Percentiles rank a stretch among this genome's conserved stretches.
These are phyloP conservation scores for Melanogaster broomeanus DNA, from an alignment of 768 basidiomycete genomes.

Conservation along the genomic window DNA sequence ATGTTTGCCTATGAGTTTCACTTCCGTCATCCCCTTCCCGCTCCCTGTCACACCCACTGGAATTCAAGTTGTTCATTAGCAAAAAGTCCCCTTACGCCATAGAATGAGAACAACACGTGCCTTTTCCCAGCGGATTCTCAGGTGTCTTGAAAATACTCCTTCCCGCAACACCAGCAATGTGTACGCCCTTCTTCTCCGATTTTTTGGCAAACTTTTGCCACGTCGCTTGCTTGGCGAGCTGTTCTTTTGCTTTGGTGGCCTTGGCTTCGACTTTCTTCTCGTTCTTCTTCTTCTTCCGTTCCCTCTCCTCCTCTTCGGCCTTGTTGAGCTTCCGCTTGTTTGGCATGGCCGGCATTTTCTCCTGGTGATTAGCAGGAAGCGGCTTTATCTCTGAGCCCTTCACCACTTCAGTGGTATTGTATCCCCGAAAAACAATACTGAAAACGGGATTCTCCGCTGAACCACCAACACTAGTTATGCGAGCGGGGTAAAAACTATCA, in stretches of 20 bases:
- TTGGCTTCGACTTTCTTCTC: conserved; percentile 87
- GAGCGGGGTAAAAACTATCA: conserved; percentile 85
- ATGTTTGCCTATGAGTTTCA: conserved; percentile 67
- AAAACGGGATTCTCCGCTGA: conserved; percentile 81
- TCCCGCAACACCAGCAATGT: conserved; percentile 85
- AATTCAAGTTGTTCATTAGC: conserved; percentile 17
- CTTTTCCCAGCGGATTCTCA: conserved; percentile 85
- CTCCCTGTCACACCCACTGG: conserved; percentile 90
- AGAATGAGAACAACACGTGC: conserved; percentile 44
- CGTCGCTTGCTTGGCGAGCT: conserved; percentile 75
- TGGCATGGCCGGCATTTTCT: conserved; percentile 38
- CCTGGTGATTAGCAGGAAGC: conserved; percentile 59
- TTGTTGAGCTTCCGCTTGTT: conserved; percentile 79
- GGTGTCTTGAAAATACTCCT: conserved; percentile 95
- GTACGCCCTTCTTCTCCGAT: conserved; percentile 88
- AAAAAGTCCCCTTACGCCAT: neutral
- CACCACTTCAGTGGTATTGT: conserved; percentile 88
- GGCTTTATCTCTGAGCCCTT: conserved; percentile 70
- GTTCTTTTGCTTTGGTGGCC: conserved; percentile 88
- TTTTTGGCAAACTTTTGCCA: conserved; percentile 98
- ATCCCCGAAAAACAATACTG: conserved; percentile 89
- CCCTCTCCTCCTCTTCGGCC: conserved; percentile 85
- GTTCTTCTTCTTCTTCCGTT: conserved; percentile 91
- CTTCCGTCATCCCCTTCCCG: conserved; percentile 87
- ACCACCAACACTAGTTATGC: conserved; percentile 83